phyloP scores from a whole-genome alignment of 1,284 basidiomycete species.

The Crocinoboletus sp. region DNA sequence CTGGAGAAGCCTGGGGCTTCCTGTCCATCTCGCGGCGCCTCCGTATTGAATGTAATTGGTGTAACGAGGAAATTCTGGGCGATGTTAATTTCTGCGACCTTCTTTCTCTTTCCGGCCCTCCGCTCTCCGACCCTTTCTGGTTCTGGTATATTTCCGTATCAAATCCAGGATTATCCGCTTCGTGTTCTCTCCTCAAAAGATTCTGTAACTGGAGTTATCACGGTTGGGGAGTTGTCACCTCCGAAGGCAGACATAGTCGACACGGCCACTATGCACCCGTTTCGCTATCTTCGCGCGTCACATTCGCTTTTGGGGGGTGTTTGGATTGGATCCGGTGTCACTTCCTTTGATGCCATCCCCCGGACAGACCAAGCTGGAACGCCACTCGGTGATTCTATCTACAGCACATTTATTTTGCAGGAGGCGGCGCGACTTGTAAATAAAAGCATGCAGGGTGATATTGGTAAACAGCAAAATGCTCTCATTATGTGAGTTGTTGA shows the following conservation, averaged over 20 bases:
- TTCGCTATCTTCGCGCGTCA: constrained; percentile 81
- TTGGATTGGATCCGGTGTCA: constrained; percentile 63
- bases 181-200: constrained; percentile 65
- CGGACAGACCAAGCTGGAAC: constrained; percentile 50
- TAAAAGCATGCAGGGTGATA: constrained; percentile 36
- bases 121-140: constrained; percentile 53
- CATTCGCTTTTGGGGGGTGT: constrained; percentile 88
- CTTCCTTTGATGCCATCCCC: constrained; percentile 38
- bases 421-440: constrained; percentile 73
- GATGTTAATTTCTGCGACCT: constrained; percentile 29
- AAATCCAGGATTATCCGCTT: constrained; percentile 51
- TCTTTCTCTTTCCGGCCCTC: constrained; percentile 39
- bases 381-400: constrained; percentile 72
- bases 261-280: constrained; percentile 40
- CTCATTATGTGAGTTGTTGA: constrained; percentile 60
- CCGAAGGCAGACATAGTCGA: constrained; percentile 27
- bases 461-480: constrained; percentile 43
- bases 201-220: constrained; percentile 73
- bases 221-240: constrained; percentile 68
- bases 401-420: constrained; percentile 80
- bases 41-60: background rate
- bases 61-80: constrained; percentile 10
- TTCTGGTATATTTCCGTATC: constrained; percentile 49
- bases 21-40: background rate
- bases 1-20: constrained; percentile 2